A percentile compares a stretch with the other conserved stretches of the same genome.
Evolutionary conservation across 257 asterid genomes (phyloP).

Genomic region (Leptodermis oblonga): DNA sequence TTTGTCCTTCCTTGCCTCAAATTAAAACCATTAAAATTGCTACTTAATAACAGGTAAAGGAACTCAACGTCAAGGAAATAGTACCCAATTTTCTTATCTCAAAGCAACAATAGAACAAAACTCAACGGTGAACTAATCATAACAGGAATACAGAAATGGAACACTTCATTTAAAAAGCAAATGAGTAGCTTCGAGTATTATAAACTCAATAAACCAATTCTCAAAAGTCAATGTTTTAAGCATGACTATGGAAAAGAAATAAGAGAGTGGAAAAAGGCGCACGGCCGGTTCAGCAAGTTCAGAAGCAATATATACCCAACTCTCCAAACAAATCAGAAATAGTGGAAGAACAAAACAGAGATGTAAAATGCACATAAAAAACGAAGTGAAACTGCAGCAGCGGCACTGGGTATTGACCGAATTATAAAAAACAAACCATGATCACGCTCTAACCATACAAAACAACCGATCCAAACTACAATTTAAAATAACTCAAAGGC

Average conservation of each 20-base stretch:
- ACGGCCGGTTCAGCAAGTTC: no score
- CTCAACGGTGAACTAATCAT: not conserved
- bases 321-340: not conserved
- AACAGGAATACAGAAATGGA: not conserved
- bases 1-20: not conserved
- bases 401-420: not conserved
- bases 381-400: not conserved
- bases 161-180: not conserved
- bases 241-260: not conserved
- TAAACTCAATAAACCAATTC: not conserved
- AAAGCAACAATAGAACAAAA: not conserved
- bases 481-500: not conserved
- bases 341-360: no score
- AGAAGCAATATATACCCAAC: no score
- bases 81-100: not conserved
- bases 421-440: not conserved
- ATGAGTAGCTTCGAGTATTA: not conserved
- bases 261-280: not conserved
- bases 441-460: not conserved
- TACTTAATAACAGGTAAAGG: not conserved
- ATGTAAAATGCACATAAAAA: no score
- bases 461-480: not conserved
- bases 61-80: no score
- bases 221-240: not conserved
- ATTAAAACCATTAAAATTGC: not conserved